Evolutionary conservation across 1,284 basidiomycete species (phyloP), one percentile per base, ranked within the genome.

Genomic region (Exobasidium cylindrosporum): DNA sequence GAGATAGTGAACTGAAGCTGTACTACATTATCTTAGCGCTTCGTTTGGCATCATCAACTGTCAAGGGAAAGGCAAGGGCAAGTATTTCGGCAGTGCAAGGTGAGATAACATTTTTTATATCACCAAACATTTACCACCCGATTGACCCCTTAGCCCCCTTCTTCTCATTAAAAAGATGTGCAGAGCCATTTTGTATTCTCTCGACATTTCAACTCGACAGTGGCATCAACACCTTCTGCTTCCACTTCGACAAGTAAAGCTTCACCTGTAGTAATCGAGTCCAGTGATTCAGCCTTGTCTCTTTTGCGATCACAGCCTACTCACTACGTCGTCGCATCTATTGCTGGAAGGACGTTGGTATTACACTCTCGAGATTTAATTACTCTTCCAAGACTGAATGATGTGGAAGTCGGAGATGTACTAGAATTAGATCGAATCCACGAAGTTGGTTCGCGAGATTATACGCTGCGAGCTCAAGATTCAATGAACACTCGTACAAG

Each of bases 361-460:
- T 84, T 98, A 32, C 86, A 93, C 35, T 88, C 91, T 23, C 86
- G 88, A 74, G 95, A 98, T 83, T 81, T 95, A 66, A 86, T 98
- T 74, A 97, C 95, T 53, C 86, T 97, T 1, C 93, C 95, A 1
- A 88, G 88, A 54, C 85, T 97, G 55, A 88, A 87, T 68, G 76
- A 74, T 53, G 73, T 75, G 1, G 87, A 77, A 10, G 80, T 95
- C 60, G 95, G 95, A 28, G 91, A 96, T 75, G 85, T 89, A 43
- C 85, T 98, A 60, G 82, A 85, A 4, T 86, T 98, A 61, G 89
- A 91, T 68, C 85, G 92, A 67, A 89, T 98, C 63, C 88, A 94
- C 79, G 95, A 98, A 82, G 86, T 97, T 58, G 95, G 95, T 64
- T 92, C 91, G 53, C 87, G 93, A 69, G 92, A 97, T 79, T 97